These are phyloP conservation scores for Ganoderma sinense DNA, from an alignment of 1,284 basidiomycete species.

Conservation along the genomic window DNA sequence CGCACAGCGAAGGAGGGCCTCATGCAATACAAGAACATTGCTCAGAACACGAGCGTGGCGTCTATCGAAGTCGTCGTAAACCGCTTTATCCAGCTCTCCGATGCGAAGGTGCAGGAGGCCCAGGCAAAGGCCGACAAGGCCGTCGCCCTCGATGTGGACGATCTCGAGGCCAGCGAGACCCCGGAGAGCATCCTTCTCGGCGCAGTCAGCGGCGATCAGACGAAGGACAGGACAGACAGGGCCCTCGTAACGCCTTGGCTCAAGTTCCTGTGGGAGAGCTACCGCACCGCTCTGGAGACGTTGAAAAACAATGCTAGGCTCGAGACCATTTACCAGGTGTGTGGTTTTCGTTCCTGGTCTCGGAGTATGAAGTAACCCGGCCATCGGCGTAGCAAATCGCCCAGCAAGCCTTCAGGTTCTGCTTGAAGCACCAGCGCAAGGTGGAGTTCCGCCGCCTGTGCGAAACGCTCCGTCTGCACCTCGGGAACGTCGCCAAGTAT, in stretches of 20 bases:
- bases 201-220: conserved; percentile 91
- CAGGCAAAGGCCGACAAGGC: conserved; percentile 84
- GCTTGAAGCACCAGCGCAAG: conserved; percentile 92
- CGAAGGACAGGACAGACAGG: conserved; percentile 94
- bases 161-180: conserved; percentile 91
- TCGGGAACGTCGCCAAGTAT: conserved; percentile 96
- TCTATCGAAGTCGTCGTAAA: conserved; percentile 95
- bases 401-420: conserved; percentile 97
- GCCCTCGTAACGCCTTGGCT: conserved; percentile 97
- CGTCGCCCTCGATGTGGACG: conserved; percentile 81
- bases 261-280: conserved; percentile 99
- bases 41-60: conserved; percentile 90
- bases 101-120: conserved; percentile 88
- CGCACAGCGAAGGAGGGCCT: conserved; percentile 95
- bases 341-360: conserved; percentile 41
- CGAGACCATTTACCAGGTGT: conserved; percentile 93
- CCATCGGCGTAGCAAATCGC: conserved; percentile 80
- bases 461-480: conserved; percentile 95
- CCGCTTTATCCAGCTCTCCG: conserved; percentile 88
- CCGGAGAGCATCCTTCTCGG: conserved; percentile 91
- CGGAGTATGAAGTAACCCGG: conserved; percentile 17
- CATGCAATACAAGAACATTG: conserved; percentile 97
- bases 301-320: conserved; percentile 96
- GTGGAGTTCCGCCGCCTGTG: conserved; percentile 98
- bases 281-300: conserved; percentile 95